phyloP scores from a whole-genome alignment of 1,284 basidiomycete species.

The Volvariella volvacea region DNA sequence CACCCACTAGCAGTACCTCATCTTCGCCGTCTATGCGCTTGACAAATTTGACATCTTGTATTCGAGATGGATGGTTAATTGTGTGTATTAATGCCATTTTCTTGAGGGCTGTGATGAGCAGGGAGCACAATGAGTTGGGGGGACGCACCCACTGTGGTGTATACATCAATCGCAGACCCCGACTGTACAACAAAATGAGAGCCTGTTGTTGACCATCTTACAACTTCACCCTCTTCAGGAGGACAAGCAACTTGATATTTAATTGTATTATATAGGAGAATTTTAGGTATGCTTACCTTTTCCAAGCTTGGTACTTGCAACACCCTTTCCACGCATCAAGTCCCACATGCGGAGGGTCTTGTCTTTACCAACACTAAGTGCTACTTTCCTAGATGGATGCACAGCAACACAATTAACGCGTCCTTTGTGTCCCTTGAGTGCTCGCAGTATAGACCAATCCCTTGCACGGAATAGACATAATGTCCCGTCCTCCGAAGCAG shows the following conservation, averaged over 20 bases:
- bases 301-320: slow-evolving; percentile 82
- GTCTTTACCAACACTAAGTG: slow-evolving; percentile 88
- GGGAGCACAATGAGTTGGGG: slow-evolving; percentile 4
- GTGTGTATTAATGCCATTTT: slow-evolving; percentile 68
- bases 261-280: background rate
- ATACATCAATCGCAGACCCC: slow-evolving; percentile 75
- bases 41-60: slow-evolving; percentile 77
- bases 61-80: slow-evolving; percentile 68
- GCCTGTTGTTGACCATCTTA: slow-evolving; percentile 78
- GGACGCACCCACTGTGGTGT: slow-evolving; percentile 56
- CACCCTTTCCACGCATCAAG: slow-evolving; percentile 89
- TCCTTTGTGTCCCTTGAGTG: slow-evolving; percentile 90
- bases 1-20: slow-evolving; percentile 74
- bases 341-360: slow-evolving; percentile 96
- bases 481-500: slow-evolving; percentile 86
- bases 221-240: slow-evolving; percentile 74
- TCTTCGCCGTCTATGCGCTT: slow-evolving; percentile 42
- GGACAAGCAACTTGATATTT: slow-evolving; percentile 3
- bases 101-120: slow-evolving; percentile 26
- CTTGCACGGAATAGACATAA: slow-evolving; percentile 87
- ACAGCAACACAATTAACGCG: slow-evolving; percentile 86
- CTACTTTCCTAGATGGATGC: slow-evolving; percentile 90
- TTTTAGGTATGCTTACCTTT: slow-evolving; percentile 48
- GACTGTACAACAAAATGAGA: slow-evolving; percentile 74
- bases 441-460: slow-evolving; percentile 88